Evolutionary conservation across 805 yeast genomes (phyloP), one percentile per base, ranked within the genome.

Genomic region (Wickerhamomyces rabaulensis): DNA sequence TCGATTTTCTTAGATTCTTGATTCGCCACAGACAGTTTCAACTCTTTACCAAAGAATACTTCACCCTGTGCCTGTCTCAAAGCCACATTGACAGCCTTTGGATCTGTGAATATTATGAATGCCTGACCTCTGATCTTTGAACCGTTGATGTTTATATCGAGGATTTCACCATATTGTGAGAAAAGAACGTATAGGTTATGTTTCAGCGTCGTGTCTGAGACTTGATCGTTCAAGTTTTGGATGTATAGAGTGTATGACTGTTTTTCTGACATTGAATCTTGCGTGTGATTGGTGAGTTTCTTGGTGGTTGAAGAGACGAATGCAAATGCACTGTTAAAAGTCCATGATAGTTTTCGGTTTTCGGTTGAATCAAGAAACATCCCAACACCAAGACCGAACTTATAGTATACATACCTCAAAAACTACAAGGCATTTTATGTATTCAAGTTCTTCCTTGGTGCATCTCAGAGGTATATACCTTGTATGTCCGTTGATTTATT

Each of bases 61-160:
- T 71, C 74, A 2, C 69, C 68, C 41, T 82, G 74, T 12, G 80
- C 57, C 6, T 74, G 62, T 35, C 71, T 67, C 50, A 75, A 42
- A 0, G 88, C 87, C 41, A 67, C 42, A 12, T 72, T 67, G 0
- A 90, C 82, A 39, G 74, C 76, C 19, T 71, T 73, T 1, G 67
- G 48, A 21, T 74, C 71, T 29, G 75, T 69, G 52, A 81, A 71
- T 1, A 76, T 66, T 2, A 84, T 62, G 67, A 83, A 85, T 0
- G 89, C 90, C 57, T 82, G 88, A 0, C 89, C 90, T 46, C 87
- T 67, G 52, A 72, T 63, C 47, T 68, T 72, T 45, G 69, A 69
- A 33, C 70, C 61, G 44, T 71, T 68, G 22, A 74, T 59, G 41
- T 70, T 62, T 10, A 86, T 69, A 10, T 76, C 74, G 5, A 84